Conservation (phyloP, 441 rosid genomes). For the Populus hybrid region DNA sequence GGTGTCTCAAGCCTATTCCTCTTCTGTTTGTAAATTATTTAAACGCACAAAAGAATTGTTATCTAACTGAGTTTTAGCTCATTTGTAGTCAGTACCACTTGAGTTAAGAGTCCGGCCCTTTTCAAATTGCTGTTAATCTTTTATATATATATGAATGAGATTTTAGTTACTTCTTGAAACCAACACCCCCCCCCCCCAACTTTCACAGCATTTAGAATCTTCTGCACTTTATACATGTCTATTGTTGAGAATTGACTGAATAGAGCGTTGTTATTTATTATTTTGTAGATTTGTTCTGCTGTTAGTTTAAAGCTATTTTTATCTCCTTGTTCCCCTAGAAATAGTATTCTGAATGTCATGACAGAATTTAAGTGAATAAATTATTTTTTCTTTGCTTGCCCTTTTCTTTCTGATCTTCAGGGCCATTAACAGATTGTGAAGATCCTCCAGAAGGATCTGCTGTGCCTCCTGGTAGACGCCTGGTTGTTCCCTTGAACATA, state of each 20-base stretch:
- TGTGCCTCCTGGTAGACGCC: slow-evolving; percentile 84
- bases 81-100: neutral
- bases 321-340: neutral
- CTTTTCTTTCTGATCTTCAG: slow-evolving; percentile 38
- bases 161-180: too few relatives aligned
- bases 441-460: slow-evolving; percentile 46
- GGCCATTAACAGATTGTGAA: slow-evolving; percentile 47
- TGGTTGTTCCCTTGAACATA: slow-evolving; percentile 81
- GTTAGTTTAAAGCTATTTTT: neutral
- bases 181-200: too few relatives aligned
- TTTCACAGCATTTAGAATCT: neutral
- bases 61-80: neutral
- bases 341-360: neutral
- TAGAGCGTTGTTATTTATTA: neutral
- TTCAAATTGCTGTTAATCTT: too few relatives aligned
- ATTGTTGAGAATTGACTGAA: neutral
- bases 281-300: neutral
- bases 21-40: neutral
- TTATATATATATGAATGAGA: too few relatives aligned
- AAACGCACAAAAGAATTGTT: too few relatives aligned
- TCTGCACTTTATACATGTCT: neutral
- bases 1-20: neutral
- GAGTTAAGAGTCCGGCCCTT: neutral
- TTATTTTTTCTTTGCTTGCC: slow-evolving; percentile 9
- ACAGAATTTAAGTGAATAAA: too few relatives aligned